Conservation (phyloP, 495 filamentous ascomycete species). For the Podospora australis region DNA sequence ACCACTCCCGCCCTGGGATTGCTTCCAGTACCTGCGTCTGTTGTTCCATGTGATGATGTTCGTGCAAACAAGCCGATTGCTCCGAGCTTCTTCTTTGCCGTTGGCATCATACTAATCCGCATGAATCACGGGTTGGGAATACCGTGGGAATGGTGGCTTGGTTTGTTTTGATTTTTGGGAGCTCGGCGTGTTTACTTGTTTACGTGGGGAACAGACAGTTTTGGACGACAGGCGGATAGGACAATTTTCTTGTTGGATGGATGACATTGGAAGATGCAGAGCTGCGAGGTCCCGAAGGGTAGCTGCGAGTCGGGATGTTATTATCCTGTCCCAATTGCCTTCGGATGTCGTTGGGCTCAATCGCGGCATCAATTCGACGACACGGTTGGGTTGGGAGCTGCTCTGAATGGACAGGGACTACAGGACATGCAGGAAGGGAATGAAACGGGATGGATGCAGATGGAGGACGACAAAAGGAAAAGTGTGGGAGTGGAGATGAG, state of each 20-base stretch:
- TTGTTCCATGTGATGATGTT: not conserved
- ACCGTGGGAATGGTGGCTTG: slow-evolving; percentile 5
- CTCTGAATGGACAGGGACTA: slow-evolving; percentile 13
- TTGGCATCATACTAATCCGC: slow-evolving; percentile 30
- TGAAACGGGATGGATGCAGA: not conserved
- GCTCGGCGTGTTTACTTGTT: slow-evolving; percentile 22
- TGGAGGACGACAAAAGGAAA: too few species aligned
- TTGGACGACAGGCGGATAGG: slow-evolving; percentile 1
- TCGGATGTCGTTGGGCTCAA: slow-evolving; percentile 20
- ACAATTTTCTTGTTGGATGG: not conserved
- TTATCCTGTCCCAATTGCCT: slow-evolving; percentile 12
- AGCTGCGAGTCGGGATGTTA: slow-evolving; percentile 23
- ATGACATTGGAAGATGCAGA: slow-evolving; percentile 5
- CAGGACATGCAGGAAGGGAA: not conserved
- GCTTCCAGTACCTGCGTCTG: not conserved
- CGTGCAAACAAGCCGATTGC: slow-evolving; percentile 24
- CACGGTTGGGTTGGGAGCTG: slow-evolving; percentile 13
- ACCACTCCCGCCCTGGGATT: slow-evolving; percentile 17
- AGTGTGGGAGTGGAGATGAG: too few species aligned
- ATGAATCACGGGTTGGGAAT: slow-evolving; percentile 10
- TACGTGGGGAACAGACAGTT: slow-evolving; percentile 9
- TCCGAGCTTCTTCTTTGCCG: slow-evolving; percentile 29
- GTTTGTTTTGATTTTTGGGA: slow-evolving; percentile 10
- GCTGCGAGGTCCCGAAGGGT: slow-evolving; percentile 6
- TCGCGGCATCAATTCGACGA: slow-evolving; percentile 24